A percentile compares a stretch with the other conserved stretches of the same genome.
Conservation (phyloP, 2,329 filamentous ascomycete genomes). For the Cladosporium sp. region DNA sequence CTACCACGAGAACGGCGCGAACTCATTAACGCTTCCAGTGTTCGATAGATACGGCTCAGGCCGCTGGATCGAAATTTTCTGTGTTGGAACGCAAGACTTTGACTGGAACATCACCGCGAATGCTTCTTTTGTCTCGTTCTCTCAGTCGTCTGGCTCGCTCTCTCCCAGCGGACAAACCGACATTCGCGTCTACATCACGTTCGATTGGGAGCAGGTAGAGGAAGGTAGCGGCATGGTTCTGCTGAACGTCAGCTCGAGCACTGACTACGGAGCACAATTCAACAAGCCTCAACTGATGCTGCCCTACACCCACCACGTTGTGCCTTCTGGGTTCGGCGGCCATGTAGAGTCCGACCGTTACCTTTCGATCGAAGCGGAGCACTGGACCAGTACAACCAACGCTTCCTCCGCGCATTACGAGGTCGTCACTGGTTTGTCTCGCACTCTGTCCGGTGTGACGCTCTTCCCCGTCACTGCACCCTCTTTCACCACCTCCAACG, state of each 20-base stretch:
- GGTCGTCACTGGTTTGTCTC: conserved; percentile 56
- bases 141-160: conserved; percentile 52
- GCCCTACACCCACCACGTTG: conserved; percentile 52
- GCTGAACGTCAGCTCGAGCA: conserved; percentile 56
- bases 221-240: conserved; percentile 40
- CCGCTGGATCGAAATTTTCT: conserved; percentile 66
- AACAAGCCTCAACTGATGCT: conserved; percentile 51
- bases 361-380: conserved; percentile 41
- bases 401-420: conserved; percentile 46
- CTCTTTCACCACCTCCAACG: conserved; percentile 51
- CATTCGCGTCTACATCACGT: conserved; percentile 53
- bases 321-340: conserved; percentile 55
- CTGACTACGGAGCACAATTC: conserved; percentile 46
- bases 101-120: conserved; percentile 53
- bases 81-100: conserved; percentile 56
- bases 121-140: conserved; percentile 55
- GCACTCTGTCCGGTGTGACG: conserved; percentile 59
- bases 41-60: conserved; percentile 59
- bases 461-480: conserved; percentile 55
- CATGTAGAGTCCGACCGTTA: conserved; percentile 62
- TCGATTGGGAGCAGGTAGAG: conserved; percentile 57
- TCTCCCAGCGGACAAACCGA: conserved; percentile 50
- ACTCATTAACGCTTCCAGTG: conserved; percentile 55
- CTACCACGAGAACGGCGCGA: conserved; percentile 56
- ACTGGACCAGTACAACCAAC: conserved; percentile 31